phyloP scores from a whole-genome alignment of 2,329 filamentous ascomycete species.

The Exophiala mesophila region DNA sequence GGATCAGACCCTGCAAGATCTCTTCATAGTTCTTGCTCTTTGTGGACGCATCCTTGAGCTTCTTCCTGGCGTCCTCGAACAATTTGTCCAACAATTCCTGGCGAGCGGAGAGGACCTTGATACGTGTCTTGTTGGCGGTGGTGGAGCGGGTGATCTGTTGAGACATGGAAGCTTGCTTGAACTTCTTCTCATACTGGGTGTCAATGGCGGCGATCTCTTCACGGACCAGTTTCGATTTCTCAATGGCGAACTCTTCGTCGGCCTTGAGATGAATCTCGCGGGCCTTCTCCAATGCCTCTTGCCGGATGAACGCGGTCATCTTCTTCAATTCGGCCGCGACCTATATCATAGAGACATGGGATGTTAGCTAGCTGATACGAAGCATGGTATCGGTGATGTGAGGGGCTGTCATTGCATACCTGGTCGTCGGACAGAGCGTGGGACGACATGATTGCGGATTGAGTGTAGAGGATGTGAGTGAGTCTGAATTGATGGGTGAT shows the following conservation, averaged over 20 bases:
- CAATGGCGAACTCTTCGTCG: slow-evolving; percentile 97
- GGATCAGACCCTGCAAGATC: slow-evolving; percentile 71
- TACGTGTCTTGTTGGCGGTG: slow-evolving; percentile 89
- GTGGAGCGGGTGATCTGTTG: slow-evolving; percentile 98
- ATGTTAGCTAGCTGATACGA: too few species aligned
- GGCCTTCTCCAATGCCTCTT: slow-evolving; percentile 95
- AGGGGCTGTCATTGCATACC: slow-evolving; percentile 52
- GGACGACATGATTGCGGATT: slow-evolving; percentile 78
- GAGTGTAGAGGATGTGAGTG: too few species aligned
- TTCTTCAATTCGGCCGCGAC: slow-evolving; percentile 98
- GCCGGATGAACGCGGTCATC: slow-evolving; percentile 99
- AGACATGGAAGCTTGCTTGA: slow-evolving; percentile 96
- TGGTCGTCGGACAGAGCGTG: slow-evolving; percentile 98
- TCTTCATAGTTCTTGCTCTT: slow-evolving; percentile 70
- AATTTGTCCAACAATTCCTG: slow-evolving; percentile 88
- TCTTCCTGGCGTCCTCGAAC: slow-evolving; percentile 73
- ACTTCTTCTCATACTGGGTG: slow-evolving; percentile 92
- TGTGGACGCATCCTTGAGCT: slow-evolving; percentile 62
- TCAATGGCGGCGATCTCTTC: slow-evolving; percentile 94
- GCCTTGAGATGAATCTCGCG: slow-evolving; percentile 97
- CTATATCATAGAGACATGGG: too few species aligned
- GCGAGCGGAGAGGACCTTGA: slow-evolving; percentile 78
- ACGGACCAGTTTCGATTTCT: slow-evolving; percentile 97
- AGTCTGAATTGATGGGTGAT: too few species aligned
- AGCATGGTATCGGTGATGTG: too few species aligned